Conservation (phyloP, 148 eudicot genomes). For the Camellia japonica region DNA sequence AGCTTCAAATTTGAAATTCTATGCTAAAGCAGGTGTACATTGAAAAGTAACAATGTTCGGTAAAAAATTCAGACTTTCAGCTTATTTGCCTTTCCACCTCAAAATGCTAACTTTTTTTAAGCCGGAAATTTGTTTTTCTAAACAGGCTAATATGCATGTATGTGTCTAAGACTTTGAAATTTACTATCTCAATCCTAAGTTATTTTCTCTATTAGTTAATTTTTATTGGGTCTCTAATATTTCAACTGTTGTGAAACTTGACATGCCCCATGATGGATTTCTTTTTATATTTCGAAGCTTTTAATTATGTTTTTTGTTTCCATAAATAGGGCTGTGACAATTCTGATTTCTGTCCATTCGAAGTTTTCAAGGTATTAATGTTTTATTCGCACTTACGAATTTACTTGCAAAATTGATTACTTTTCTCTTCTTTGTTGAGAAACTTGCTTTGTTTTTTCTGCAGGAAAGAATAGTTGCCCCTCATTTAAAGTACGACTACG, state of each 20-base stretch:
- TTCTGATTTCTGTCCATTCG: slow-evolving; percentile 80
- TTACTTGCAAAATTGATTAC: neutral
- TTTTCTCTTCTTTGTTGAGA: neutral
- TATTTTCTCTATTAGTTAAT: neutral
- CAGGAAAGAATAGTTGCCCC: slow-evolving; percentile 75
- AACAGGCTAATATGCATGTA: no score
- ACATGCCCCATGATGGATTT: neutral
- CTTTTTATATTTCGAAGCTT: neutral
- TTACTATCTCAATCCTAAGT: neutral
- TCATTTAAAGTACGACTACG: slow-evolving; percentile 69
- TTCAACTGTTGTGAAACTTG: neutral
- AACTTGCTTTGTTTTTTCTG: neutral
- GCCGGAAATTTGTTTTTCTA: no score
- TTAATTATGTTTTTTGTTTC: neutral
- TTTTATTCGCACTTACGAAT: neutral
- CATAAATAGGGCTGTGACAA: slow-evolving; percentile 69
- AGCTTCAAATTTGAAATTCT: no score
- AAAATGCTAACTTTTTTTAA: no score
- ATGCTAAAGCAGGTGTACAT: no score
- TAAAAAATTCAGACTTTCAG: no score
- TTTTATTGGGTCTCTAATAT: neutral
- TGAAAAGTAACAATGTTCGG: no score
- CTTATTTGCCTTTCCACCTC: no score
- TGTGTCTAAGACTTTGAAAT: neutral
- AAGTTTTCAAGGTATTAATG: slow-evolving; percentile 75